Percentiles rank a stretch among this genome's conserved stretches.
phyloP scores from a whole-genome alignment of 352 stramenopile species.

The Globisporangium parvum region DNA sequence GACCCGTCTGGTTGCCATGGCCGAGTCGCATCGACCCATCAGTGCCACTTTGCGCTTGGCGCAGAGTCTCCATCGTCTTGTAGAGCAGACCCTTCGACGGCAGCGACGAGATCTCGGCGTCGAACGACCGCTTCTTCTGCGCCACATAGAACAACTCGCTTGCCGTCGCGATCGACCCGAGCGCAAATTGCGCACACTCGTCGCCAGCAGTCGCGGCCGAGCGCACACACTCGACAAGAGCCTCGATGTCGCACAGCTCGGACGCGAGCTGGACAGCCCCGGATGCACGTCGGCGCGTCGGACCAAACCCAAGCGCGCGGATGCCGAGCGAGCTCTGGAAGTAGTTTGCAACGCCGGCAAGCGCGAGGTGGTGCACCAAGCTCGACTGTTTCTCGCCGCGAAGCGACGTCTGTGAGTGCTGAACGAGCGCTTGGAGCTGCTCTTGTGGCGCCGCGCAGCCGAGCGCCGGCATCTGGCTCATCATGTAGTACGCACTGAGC shows the following conservation, averaged over 20 bases:
- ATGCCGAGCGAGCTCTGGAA: conserved; percentile 15
- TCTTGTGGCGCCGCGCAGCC: conserved; percentile 2
- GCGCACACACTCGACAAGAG: conserved; percentile 19
- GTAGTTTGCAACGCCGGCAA: conserved; percentile 7
- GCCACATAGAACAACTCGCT: conserved; percentile 27
- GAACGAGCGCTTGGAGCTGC: conserved; percentile 1
- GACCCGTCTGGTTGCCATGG: conserved; percentile 20
- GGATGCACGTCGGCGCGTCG: not conserved
- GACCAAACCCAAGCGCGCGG: not conserved
- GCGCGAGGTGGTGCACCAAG: not conserved
- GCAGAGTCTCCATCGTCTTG: conserved; percentile 30
- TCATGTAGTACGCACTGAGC: conserved; percentile 20
- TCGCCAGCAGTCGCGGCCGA: conserved; percentile 6
- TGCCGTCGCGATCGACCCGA: conserved; percentile 28
- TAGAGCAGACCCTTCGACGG: conserved; percentile 20
- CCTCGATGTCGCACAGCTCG: conserved; percentile 12
- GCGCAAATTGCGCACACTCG: conserved; percentile 12
- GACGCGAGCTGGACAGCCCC: conserved; percentile 2
- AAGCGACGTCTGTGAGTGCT: not conserved
- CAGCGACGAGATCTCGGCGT: conserved; percentile 33
- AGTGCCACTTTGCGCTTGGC: conserved; percentile 14
- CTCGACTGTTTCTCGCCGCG: not conserved
- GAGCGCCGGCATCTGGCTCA: conserved; percentile 11
- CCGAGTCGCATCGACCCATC: conserved; percentile 2
- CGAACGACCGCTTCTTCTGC: conserved; percentile 46